Evolutionary conservation across 257 asterid genomes (phyloP).

Genomic region (Petrea volubilis): DNA sequence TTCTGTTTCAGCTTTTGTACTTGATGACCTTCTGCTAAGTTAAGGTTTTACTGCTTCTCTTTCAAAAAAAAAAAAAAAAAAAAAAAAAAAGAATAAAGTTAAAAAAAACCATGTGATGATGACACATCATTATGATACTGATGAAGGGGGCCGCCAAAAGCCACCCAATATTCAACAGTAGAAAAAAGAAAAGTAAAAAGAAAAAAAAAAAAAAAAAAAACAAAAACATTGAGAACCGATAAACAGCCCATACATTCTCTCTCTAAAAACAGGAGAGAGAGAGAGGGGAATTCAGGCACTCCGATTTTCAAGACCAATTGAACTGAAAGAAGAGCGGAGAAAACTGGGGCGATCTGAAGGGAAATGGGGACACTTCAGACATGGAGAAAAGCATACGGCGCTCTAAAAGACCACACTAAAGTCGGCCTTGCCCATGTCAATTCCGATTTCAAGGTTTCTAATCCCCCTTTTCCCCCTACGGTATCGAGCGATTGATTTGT

Average conservation of each 20-base stretch:
- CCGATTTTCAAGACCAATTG: not conserved
- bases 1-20: no score
- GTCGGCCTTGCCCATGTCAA: conserved; percentile 97
- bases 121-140: conserved; percentile 6
- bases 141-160: conserved; percentile 18
- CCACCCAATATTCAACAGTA: no score
- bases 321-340: conserved; percentile 15
- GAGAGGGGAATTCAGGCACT: conserved; percentile 17
- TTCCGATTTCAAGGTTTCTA: conserved; percentile 96
- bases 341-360: conserved; percentile 40
- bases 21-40: no score
- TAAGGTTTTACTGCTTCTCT: no score
- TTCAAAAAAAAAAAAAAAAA: no score
- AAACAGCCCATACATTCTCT: conserved; percentile 17
- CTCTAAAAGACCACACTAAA: conserved; percentile 88
- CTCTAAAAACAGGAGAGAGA: conserved; percentile 25
- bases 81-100: no score
- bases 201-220: not conserved
- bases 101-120: not conserved
- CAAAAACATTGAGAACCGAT: not conserved
- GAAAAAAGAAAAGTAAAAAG: no score
- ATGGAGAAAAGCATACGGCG: conserved; percentile 94
- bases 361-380: conserved; percentile 88
- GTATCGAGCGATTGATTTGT: not conserved
- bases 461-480: not conserved